Percentiles rank a stretch among this genome's conserved stretches.
phyloP scores from a whole-genome alignment of 129 eudicot species.

The Rutidosis leptorrhynchoides region DNA sequence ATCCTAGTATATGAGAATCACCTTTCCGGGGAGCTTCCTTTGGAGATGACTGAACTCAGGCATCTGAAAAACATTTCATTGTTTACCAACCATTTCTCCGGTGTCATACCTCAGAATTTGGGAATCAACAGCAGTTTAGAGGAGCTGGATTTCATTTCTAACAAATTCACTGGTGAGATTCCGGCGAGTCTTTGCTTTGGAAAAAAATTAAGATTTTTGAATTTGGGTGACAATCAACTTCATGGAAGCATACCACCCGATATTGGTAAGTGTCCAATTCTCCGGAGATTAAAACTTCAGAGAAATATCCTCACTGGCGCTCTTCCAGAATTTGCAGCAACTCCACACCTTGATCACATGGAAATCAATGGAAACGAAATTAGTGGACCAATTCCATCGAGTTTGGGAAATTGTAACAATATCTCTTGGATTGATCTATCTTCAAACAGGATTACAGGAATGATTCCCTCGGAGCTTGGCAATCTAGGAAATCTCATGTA shows the following conservation, averaged over 20 bases:
- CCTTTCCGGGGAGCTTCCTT: slow-evolving; percentile 59
- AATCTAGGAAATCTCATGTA: slow-evolving; percentile 43
- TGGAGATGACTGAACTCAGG: slow-evolving; percentile 45
- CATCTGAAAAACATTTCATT: slow-evolving; percentile 40
- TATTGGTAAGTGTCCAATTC: slow-evolving; percentile 52
- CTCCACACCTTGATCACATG: slow-evolving; percentile 34
- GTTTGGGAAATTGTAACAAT: slow-evolving; percentile 41
- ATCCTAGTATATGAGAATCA: slow-evolving; percentile 48
- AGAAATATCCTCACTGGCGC: slow-evolving; percentile 53
- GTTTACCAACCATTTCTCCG: slow-evolving; percentile 59
- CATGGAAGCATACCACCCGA: slow-evolving; percentile 56
- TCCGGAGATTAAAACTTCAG: slow-evolving; percentile 43
- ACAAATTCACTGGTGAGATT: slow-evolving; percentile 60
- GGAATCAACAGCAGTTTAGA: slow-evolving; percentile 53
- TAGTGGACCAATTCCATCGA: slow-evolving; percentile 51
- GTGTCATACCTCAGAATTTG: slow-evolving; percentile 62
- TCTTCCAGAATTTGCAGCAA: slow-evolving; percentile 57
- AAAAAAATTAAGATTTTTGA: slow-evolving; percentile 43
- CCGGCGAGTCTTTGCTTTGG: slow-evolving; percentile 69
- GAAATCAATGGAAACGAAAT: slow-evolving; percentile 49
- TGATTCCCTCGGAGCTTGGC: slow-evolving; percentile 63
- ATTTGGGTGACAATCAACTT: slow-evolving; percentile 50
- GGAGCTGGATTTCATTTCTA: slow-evolving; percentile 57
- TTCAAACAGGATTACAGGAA: no score
- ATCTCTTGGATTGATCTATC: no score